Evolutionary conservation across 139 green algal genomes (phyloP), one percentile per base, ranked within the genome.

Genomic region (Coccomyxa sp.): DNA sequence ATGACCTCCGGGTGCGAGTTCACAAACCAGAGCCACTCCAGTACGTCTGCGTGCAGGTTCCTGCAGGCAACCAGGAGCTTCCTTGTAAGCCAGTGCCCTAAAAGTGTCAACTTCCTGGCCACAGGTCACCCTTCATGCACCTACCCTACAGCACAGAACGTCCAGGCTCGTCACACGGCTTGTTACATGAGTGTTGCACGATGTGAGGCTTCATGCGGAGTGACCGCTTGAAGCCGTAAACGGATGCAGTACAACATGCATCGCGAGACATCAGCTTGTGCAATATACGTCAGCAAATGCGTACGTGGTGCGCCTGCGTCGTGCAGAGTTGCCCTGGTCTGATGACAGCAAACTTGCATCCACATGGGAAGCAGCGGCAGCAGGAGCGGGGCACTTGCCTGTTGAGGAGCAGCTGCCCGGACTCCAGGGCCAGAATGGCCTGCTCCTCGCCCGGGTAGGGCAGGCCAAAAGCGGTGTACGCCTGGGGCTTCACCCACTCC

Each of bases 11-110:
- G n/a, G 24, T 84, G 82, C 34, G 82, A 81, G 54, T 86, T 86
- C 6, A 86, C 78, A 31, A 86, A 84, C 72, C 81, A 79, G 8
- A 86, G 71, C 78, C 78, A 86, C 76, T 86, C 82, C 31, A 86
- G 38, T 6, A 86, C 82, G n/a, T 83, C 77, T 39, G 54, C 76
- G 36, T 86, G 73, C 37, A 37, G 36, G 3, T 29, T 34, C 69
- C 77, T 81, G n/a, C n/a, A n/a, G n/a, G n/a, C n/a, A n/a, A n/a
- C n/a, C n/a, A n/a, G n/a, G n/a, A n/a, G 64, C 58, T 68, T 0
- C 6, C 18, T 54, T 18, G 55, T 31, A 37, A 40, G 24, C 31
- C 9, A 70, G 29, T 34, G n/a, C 50, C 35, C 33, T 27, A 6
- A 35, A 68, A 50, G 50, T 0, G 70, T 10, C 70, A 55, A 10